Conservation (phyloP, 2,329 filamentous ascomycete species). For the Cercospora citrullina region DNA sequence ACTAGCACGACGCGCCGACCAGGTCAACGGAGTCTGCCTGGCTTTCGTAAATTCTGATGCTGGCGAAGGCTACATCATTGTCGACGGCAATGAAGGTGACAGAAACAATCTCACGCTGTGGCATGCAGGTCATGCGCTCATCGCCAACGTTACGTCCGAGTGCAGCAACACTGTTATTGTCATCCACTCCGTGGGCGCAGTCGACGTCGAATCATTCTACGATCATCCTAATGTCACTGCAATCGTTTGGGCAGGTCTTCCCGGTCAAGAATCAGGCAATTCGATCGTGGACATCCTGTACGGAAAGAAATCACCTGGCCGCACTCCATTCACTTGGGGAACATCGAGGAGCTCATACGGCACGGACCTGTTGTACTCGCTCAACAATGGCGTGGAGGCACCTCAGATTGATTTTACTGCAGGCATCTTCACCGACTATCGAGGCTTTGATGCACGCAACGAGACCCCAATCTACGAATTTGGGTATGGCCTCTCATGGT, state of each 20-base stretch:
- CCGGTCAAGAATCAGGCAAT: conserved; percentile 35
- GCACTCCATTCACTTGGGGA: conserved; percentile 17
- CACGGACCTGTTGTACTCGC: conserved; percentile 31
- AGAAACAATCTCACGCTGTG: conserved; percentile 31
- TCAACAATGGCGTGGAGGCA: conserved; percentile 35
- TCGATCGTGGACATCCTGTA: conserved; percentile 35
- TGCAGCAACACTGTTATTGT: conserved; percentile 37
- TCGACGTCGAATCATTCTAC: conserved; percentile 34
- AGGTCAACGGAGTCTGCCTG: conserved; percentile 39
- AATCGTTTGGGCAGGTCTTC: conserved; percentile 34
- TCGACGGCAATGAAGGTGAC: conserved; percentile 33
- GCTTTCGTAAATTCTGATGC: conserved; percentile 38
- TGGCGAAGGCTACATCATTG: conserved; percentile 34
- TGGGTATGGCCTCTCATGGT: conserved; percentile 48
- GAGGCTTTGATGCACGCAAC: conserved; percentile 44
- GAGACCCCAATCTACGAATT: conserved; percentile 47
- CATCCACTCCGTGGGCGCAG: conserved; percentile 34
- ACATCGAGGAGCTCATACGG: not conserved
- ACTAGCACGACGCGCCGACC: conserved; percentile 55
- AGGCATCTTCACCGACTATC: conserved; percentile 48
- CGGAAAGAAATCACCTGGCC: conserved; percentile 34
- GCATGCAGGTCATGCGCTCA: conserved; percentile 29
- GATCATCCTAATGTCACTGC: conserved; percentile 38
- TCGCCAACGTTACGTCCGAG: conserved; percentile 38
- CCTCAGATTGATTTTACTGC: conserved; percentile 50